Base-by-base conservation (phyloP, 805 yeast species). In the Saccharomycopsis malanga region DNA sequence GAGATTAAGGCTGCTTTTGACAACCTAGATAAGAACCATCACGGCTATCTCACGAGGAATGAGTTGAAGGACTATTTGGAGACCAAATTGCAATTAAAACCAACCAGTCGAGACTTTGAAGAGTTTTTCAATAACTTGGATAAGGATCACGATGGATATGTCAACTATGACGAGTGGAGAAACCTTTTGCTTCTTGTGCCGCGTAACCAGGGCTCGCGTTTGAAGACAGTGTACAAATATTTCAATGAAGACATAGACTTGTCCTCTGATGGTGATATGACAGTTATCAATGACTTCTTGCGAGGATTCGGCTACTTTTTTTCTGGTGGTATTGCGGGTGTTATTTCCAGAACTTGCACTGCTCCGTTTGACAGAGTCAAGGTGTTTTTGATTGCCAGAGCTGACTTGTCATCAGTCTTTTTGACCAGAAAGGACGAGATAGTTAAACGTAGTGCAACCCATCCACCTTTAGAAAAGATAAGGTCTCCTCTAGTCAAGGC, bases 281-380 rank as follows among this genome's bases (percentile, higher is more conserved):
- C 94, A 0, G 72, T 91, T 32, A 81, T 83, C 37, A 80, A 79
- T 60, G 95, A 87, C 53, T 74, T 85, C 45, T 65, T 85, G 42
- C 79, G 83, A 59, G 95, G 96, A 27, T 73, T 87, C 52, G 96
- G 97, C 1, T 93, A 79, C 64, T 93, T 93, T 59, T 66, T 89
- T 29, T 95, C 96, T 1, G 98, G 98, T 34, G 98, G 98, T 0
- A 63, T 89, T 18, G 85, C 96, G 1, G 98, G 98, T 1, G 98
- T 91, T 2, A 83, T 93, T 3, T 87, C 96, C 12, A 79, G 98
- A 66, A 88, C 98, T 0, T 83, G 93, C 57, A 93, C 98, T 0
- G 98, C 98, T 0, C 98, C 98, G 9, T 86, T 93, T 54, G 98
- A 93, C 63, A 76, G 98, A 61, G 77, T 93, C 20, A 93, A 93